A percentile compares a stretch with the other conserved stretches of the same genome.
Evolutionary conservation across 371 early-diverging fungal genomes (phyloP).

Genomic region (Dichotomocladium elegans): DNA sequence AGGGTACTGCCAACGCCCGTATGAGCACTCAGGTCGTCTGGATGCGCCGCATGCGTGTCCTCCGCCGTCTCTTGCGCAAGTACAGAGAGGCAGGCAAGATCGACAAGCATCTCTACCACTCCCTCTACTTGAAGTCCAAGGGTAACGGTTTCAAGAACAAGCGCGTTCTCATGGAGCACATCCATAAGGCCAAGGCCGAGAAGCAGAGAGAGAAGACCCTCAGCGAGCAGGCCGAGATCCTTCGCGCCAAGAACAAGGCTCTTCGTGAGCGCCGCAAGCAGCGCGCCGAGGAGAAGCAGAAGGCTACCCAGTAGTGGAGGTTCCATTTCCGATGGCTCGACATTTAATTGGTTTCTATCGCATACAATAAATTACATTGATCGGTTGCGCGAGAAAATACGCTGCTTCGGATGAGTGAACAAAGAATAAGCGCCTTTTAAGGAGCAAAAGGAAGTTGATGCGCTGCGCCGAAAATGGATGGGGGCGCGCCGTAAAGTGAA

Average conservation of each 20-base stretch:
- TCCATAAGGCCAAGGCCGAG: constrained; percentile 99
- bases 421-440: too few relatives aligned
- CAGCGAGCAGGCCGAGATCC: constrained; percentile 98
- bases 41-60: constrained; percentile 99
- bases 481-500: background rate
- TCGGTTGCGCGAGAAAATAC: background rate
- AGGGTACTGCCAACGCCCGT: constrained; percentile 99
- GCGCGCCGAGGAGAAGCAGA: constrained; percentile 82
- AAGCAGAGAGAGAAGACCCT: constrained; percentile 93
- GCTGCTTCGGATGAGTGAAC: background rate
- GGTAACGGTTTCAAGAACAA: constrained; percentile 99
- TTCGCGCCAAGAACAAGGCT: constrained; percentile 94
- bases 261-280: constrained; percentile 90
- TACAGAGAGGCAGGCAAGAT: constrained; percentile 98
- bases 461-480: background rate
- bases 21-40: constrained; percentile 96
- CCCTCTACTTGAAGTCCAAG: constrained; percentile 97
- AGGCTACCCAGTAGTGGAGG: constrained; percentile 39
- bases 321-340: background rate
- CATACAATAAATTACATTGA: constrained; percentile 1
- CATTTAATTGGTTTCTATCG: constrained; percentile 1
- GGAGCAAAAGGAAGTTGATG: background rate
- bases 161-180: constrained; percentile 99
- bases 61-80: constrained; percentile 96
- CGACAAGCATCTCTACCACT: constrained; percentile 97